phyloP scores from a whole-genome alignment of 768 basidiomycete species.

The Auricularia cornea region DNA sequence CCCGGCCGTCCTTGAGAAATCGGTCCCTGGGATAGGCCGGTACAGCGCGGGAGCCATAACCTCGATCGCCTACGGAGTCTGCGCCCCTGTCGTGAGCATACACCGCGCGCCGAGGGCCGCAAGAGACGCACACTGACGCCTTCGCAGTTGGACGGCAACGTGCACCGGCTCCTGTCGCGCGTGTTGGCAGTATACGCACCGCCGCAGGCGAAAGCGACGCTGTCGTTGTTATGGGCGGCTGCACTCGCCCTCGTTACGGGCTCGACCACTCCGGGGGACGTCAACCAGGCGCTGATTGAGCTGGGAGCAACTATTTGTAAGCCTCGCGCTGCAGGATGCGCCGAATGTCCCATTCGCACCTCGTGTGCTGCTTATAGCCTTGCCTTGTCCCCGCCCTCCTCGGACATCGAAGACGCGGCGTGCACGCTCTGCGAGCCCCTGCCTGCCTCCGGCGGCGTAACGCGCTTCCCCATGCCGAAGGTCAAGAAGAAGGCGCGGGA shows the following conservation, averaged over 20 bases:
- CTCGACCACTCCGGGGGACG: constrained; percentile 59
- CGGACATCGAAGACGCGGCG: background rate
- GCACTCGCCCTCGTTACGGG: constrained; percentile 61
- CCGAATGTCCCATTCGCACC: constrained; percentile 55
- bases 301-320: constrained; percentile 91
- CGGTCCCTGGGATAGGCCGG: constrained; percentile 80
- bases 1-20: constrained; percentile 69
- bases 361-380: constrained; percentile 58
- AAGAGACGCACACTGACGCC: background rate
- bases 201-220: constrained; percentile 69
- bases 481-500: constrained; percentile 76
- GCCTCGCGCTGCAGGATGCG: constrained; percentile 70
- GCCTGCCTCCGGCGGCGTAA: constrained; percentile 37
- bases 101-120: background rate
- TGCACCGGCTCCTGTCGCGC: constrained; percentile 76
- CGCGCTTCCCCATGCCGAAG: constrained; percentile 79
- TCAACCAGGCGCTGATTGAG: constrained; percentile 92
- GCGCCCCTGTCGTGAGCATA: constrained; percentile 69
- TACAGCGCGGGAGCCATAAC: constrained; percentile 82
- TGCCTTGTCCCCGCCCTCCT: constrained; percentile 2
- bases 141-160: constrained; percentile 78
- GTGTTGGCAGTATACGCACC: constrained; percentile 74
- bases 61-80: constrained; percentile 82
- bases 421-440: constrained; percentile 64
- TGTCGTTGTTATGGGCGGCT: constrained; percentile 75